Evolutionary conservation across 2,329 filamentous ascomycete species (phyloP), one percentile per base, ranked within the genome.

Genomic region (Neocucurbitaria cava): DNA sequence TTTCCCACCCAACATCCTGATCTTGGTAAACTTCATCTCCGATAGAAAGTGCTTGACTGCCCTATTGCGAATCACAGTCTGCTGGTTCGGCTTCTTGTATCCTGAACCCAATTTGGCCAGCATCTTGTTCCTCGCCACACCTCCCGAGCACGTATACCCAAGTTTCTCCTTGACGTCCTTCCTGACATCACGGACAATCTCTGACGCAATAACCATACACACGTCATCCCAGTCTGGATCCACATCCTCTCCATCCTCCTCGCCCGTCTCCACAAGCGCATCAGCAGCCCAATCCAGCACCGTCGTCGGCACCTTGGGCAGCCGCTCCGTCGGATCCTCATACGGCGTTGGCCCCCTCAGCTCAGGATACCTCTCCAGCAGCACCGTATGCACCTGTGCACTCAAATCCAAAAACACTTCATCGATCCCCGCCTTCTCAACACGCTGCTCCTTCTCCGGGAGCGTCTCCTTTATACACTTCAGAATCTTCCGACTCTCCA

Each of bases 181-280:
- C 46, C 95, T 86, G 17, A 98, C 84, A 55, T 86, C 83, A 18
- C 91, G 86, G 30, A 97, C 87, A 65, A 98, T 95, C 70, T 97
- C 92, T 2, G 92, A 93, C 0, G 90, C 95, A 68, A 97, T 86
- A 26, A 91, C 81, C 72, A 96, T 90, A 15, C 86, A 90, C 61
- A 98, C 84, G 79, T 99, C 95, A 74, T 99, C 94, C 95, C 95
- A 99, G 76, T 99, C 95, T 1, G 92, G 91, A 68, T 96, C 89
- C 63, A 89, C 84, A 18, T 88, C 84, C 74, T 96, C 93, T 21
- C 81, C 80, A 35, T 86, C 82, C 61, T 95, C 88, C 40, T 86
- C 82, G 58, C 95, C 87, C 44, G 96, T 79, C 70, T 93, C 91
- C 15, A 96, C 82, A 50, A 96, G 79, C n/a, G 87, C 89, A 77